phyloP scores from a whole-genome alignment of 306 rosid genomes.

The Pterocarpus macrocarpus region DNA sequence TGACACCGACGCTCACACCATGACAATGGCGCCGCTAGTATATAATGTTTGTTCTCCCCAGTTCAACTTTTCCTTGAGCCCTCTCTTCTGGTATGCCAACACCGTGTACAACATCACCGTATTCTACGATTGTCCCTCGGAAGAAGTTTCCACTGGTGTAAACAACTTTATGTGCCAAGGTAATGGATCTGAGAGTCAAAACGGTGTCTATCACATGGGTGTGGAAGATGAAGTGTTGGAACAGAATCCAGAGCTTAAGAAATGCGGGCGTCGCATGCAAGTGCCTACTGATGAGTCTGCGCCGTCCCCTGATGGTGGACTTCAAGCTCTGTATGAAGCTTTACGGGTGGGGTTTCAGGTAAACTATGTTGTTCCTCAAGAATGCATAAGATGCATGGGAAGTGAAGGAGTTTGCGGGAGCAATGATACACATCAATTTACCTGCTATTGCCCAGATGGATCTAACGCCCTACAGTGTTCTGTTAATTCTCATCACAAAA shows the following conservation, averaged over 20 bases:
- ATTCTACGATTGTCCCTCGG: background rate
- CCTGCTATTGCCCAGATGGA: background rate
- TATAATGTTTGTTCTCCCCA: background rate
- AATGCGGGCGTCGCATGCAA: background rate
- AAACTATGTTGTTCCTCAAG: background rate
- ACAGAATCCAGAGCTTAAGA: background rate
- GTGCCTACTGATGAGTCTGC: background rate
- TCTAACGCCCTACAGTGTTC: background rate
- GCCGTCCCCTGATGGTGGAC: too few species aligned
- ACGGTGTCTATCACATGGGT: background rate
- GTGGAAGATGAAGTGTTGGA: background rate
- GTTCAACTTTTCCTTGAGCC: background rate
- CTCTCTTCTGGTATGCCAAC: background rate
- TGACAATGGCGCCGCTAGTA: background rate
- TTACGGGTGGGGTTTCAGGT: too few species aligned
- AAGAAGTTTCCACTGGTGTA: background rate
- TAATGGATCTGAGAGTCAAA: too few species aligned
- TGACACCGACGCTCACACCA: accelerated
- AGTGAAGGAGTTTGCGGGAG: background rate
- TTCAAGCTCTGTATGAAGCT: too few species aligned
- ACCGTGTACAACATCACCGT: background rate
- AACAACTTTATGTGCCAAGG: background rate
- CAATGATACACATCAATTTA: background rate
- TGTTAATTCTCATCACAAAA: too few species aligned
- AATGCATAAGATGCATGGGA: background rate